Evolutionary conservation across 768 basidiomycete species (phyloP), one percentile per base, ranked within the genome.

Genomic region (Glaciozyma antarctica): DNA sequence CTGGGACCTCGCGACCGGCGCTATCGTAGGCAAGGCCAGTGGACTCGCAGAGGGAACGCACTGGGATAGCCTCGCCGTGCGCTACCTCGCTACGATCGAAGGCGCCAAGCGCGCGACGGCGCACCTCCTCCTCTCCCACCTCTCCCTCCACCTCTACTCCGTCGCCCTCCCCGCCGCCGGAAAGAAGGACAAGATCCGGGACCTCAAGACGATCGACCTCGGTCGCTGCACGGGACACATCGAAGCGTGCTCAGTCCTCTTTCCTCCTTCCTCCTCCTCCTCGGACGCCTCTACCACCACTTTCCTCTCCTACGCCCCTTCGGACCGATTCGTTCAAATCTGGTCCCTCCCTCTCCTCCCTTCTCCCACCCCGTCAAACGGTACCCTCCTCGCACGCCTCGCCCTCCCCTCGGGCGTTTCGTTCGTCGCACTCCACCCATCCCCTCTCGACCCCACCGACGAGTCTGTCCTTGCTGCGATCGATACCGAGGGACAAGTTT

Each of bases 101-200:
- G 51, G 49, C 49, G 6, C 55, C 61, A 19, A 63, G 58, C 41
- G 47, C 26, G 58, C 62, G 56, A 53, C 66, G 17, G 67, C 57
- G 5, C 60, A 71, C 17, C 34, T 68, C 62, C 61, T 68, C 43
- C 61, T 68, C 24, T 63, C 70, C 41, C 66, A 65, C 52, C 59
- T 67, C 10, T 65, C 66, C 21, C 51, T 71, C 16, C 64, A 62
- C 56, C 61, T 54, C 49, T 71, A 63, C 62, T 48, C 66, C 16
- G n/a, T 68, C 26, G 53, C 61, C 51, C 34, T 67, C 60, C 12
- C 43, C 13, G 32, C 57, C 19, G n/a, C 63, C 7, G 51, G 60
- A 32, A 67, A 68, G 70, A 66, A 70, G 64, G 70, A 71, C 52
- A 67, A 67, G 59, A 44, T 71, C 21, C 55, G 60, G 38, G 69